Conservation (phyloP, 2,329 filamentous ascomycete species). For the Cladosporium cucumerinum region DNA sequence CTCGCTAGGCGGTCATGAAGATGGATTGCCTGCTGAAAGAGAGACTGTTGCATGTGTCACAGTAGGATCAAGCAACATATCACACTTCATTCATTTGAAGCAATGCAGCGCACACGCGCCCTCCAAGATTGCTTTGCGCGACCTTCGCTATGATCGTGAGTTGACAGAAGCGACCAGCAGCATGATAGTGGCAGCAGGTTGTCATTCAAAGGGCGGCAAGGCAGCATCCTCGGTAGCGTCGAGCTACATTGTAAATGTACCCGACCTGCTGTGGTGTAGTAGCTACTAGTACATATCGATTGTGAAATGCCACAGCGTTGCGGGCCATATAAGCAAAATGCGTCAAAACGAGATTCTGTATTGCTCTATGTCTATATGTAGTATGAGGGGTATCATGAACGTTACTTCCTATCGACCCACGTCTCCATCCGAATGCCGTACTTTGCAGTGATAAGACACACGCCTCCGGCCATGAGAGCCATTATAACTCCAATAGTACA, state of each 20-base stretch:
- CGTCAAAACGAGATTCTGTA: not conserved
- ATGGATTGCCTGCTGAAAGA: not conserved
- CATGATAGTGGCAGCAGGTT: not conserved
- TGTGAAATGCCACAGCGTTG: too few species aligned
- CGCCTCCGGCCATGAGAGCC: slow-evolving; percentile 21
- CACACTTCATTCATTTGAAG: not conserved
- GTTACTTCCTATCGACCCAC: slow-evolving; percentile 19
- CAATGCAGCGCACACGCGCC: not conserved
- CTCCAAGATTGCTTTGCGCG: not conserved
- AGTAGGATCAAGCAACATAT: not conserved
- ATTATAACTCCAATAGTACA: slow-evolving; percentile 23
- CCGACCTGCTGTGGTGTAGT: not conserved
- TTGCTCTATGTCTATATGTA: slow-evolving; percentile 1
- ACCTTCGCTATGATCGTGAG: not conserved
- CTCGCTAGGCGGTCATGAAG: not conserved
- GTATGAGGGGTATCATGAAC: not conserved
- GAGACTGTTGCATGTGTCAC: too few species aligned
- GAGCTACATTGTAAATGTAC: not conserved
- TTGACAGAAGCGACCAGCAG: not conserved
- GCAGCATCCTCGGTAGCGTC: not conserved
- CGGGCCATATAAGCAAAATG: too few species aligned
- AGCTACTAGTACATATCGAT: not conserved
- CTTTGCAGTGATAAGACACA: slow-evolving; percentile 19
- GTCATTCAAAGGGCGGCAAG: not conserved
- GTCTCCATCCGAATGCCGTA: slow-evolving; percentile 22